Evolutionary conservation across 192 early-diverging fungal species (phyloP), one percentile per base, ranked within the genome.

Genomic region (Polychytrium aggregatum): DNA sequence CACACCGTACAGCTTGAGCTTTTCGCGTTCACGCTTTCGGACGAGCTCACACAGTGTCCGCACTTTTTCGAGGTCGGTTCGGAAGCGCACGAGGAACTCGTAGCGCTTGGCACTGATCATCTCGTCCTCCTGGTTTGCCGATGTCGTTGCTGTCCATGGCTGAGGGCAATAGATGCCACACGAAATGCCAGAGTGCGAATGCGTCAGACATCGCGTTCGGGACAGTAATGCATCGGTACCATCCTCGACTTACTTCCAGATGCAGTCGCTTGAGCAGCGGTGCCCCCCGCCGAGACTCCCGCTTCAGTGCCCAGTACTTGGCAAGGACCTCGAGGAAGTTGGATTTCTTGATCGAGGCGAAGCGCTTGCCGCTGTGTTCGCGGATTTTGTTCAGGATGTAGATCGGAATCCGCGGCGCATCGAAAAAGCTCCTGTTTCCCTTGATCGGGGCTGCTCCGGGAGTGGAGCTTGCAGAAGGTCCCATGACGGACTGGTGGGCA

Each of bases 221-320:
- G n/a, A n/a, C n/a, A n/a, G n/a, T n/a, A n/a, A n/a, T n/a, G n/a
- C n/a, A n/a, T n/a, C n/a, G n/a, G 0, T 21, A n/a, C 8, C 42
- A 8, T 17, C 35, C 13, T 39, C n/a, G 29, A 18, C 46, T 24
- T 62, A 84, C 83, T 67, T 97, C 94, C 56, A 99, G 64, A 57
- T 97, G 91, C 25, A 99, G 69, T 40, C 96, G 76, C 60, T 97
- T 97, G 30, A 99, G 65, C 4, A 99, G 70, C 0, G 96, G 90
- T 1, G 92, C 91, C 0, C 96, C 96, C 22, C 89, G 76, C 18
- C 93, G 61, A n/a, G 78, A 62, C 56, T 84, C 81, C 26, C 92
- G 78, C 60, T 99, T 99, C 9, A 97, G 70, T 1, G 91, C 80
- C 96, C 96, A 99, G 65, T 93, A 99, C 57, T 82, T 78, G 49